phyloP scores from a whole-genome alignment of 2,329 filamentous ascomycete species.

The Penicillium sp. region DNA sequence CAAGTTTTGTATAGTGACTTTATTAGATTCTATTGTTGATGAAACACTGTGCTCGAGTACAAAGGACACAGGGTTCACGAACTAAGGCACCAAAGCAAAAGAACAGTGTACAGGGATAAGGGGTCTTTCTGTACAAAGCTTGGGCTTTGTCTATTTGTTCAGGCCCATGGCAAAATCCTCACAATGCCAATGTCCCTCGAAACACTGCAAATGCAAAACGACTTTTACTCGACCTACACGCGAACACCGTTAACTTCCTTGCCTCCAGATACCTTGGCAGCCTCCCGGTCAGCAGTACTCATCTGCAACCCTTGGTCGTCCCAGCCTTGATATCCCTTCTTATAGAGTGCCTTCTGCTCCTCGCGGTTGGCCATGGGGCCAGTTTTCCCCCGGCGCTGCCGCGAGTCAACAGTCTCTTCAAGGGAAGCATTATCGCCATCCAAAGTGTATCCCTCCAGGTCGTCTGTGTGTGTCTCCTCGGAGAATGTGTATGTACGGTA shows the following conservation, averaged over 20 bases:
- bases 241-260: slow-evolving; percentile 36
- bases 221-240: slow-evolving; percentile 19
- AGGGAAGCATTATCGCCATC: slow-evolving; percentile 45
- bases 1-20: not conserved
- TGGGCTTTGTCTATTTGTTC: slow-evolving; percentile 3
- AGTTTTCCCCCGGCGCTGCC: slow-evolving; percentile 42
- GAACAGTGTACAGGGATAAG: not conserved
- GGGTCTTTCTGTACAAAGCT: not conserved
- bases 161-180: slow-evolving; percentile 8
- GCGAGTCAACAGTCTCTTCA: slow-evolving; percentile 45
- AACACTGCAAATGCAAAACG: not conserved
- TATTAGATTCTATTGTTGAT: not conserved
- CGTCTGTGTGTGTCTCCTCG: slow-evolving; percentile 54
- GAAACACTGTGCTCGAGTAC: not conserved
- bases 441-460: slow-evolving; percentile 37
- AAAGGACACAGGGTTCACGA: not conserved
- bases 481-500: slow-evolving; percentile 68
- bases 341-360: slow-evolving; percentile 42
- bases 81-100: not conserved
- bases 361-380: slow-evolving; percentile 36
- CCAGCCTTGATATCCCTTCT: slow-evolving; percentile 44
- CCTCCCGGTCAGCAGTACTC: slow-evolving; percentile 37
- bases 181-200: slow-evolving; percentile 7
- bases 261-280: slow-evolving; percentile 35
- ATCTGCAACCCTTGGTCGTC: slow-evolving; percentile 45